Percentiles rank a stretch among this genome's conserved stretches.
phyloP scores from a whole-genome alignment of 805 yeast species.

The Brettanomyces sp. region DNA sequence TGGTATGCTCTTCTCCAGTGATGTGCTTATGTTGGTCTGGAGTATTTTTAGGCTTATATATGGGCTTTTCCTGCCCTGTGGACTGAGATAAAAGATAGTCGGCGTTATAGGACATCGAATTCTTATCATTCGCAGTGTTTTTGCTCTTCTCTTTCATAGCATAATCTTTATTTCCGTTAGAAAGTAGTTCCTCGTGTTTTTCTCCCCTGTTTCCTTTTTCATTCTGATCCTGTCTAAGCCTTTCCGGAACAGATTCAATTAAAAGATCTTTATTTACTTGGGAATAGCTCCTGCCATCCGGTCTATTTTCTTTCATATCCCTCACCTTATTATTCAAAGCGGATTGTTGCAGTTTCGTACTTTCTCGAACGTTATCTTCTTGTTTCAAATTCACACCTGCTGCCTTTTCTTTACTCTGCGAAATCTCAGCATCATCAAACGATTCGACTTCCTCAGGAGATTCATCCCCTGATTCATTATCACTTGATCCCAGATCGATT shows the following conservation, averaged over 20 bases:
- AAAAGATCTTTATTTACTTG: background rate
- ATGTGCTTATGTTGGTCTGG: no score
- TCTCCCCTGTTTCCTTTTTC: background rate
- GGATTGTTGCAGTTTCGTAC: no score
- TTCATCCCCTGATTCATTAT: slow-evolving; percentile 5
- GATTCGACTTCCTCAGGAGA: slow-evolving; percentile 33
- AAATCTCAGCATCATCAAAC: slow-evolving; percentile 27
- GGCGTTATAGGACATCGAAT: slow-evolving; percentile 2
- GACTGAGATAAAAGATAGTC: slow-evolving; percentile 36
- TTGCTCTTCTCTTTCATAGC: no score
- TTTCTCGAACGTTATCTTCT: no score
- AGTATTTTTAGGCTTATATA: slow-evolving; percentile 2
- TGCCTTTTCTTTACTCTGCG: no score
- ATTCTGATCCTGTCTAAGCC: background rate
- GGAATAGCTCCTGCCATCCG: background rate
- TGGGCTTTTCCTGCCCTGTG: slow-evolving; percentile 37
- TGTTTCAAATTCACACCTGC: no score
- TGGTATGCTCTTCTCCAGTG: background rate
- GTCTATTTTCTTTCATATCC: no score
- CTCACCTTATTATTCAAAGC: no score
- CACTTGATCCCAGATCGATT: slow-evolving; percentile 15
- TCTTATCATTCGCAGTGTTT: no score
- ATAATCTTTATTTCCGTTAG: no score
- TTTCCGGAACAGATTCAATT: background rate
- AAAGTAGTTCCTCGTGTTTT: background rate